Base-by-base conservation (phyloP, 2,329 filamentous ascomycete species). In the Hypoxylon sp. region DNA sequence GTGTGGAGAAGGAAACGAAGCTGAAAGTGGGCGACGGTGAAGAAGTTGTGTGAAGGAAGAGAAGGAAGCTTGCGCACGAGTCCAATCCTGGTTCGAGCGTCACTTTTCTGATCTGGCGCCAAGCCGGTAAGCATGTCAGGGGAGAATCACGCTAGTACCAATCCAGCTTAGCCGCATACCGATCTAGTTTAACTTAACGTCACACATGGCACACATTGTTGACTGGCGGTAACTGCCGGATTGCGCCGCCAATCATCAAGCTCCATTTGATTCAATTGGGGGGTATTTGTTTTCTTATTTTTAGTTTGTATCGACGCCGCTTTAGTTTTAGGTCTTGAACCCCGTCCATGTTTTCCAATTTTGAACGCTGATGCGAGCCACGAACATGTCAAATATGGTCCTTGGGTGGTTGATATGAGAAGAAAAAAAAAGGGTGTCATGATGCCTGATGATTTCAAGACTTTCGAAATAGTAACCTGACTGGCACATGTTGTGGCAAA, bases 131-230 rank as follows among this genome's bases (percentile, higher is more conserved):
- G 35, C 45, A 51, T 51, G 51, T 27, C 55, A 56, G 57, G 55
- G 55, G 41, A 44, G 16, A 25, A 1, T 7, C 3, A 17, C 1
- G 29, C 51, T 60, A 55, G 8, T 7, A 26, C 30, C 1, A n/a
- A 45, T 13, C 4, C 2, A 13, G 57, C 8, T 48, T 60, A 50
- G 51, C 38, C 23, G 2, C 16, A 13, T 38, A 60, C 52, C 49
- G 58, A 61, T 61, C 55, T 54, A 61, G 58, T 61, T 61, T 61
- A 61, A 61, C 55, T 57, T 55, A 57, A 61, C 58, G 58, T 60
- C 57, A 56, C 51, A 52, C 51, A 31, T 50, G 20, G n/a, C n/a
- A 45, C 46, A 32, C 31, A 41, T 48, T 52, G 16, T 49, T 55
- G 42, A 51, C 48, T 48, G 47, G 54, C 47, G 42, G 43, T 42